Base-by-base conservation (phyloP, 1,139 yeast genomes). In the Zhuliangozyma parablackwelliae region DNA sequence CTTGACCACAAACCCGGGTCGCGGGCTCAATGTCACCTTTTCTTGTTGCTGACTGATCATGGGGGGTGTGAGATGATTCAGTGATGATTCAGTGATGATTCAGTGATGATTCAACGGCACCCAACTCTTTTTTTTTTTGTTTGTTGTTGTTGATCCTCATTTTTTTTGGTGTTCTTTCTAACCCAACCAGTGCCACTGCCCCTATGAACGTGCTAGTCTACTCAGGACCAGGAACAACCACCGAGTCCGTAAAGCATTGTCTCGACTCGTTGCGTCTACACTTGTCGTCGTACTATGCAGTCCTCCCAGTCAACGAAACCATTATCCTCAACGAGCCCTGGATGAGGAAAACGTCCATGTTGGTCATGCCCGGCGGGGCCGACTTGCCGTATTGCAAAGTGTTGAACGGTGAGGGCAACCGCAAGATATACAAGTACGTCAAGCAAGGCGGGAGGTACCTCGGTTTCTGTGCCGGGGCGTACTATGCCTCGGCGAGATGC, bases 401-500 rank as follows among this genome's bases (percentile, higher is more conserved):
- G 1, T 68, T 90, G 39, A 79, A 84, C 48, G 96, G 96, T 1
- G 62, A 58, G 7, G 90, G 89, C 0, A 86, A 80, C 49, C 51
- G 59, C 3, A 62, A 63, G 29, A 86, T 92, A 40, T 58, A 64
- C 25, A 77, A 77, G 34, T 90, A 69, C 57, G 89, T 92, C 3
- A 67, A 78, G 27, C 66, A 69, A 37, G 98, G 98, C 16, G 99
- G 98, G 1, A 65, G 69, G 38, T 88, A 68, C 52, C 57, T 92
- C 27, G 98, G 98, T 0, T 76, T 92, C 46, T 92, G 98, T 61
- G 95, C 98, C n/a, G 99, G 99, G 26, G 97, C 86, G 0, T 92
- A 94, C 59, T 92, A 76, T 54, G 92, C 82, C 1, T 72, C 89
- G n/a, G 58, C 71, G 0, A 59, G 82, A 34, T 80, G 86, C 46